phyloP scores from a whole-genome alignment of 192 early-diverging fungal genomes.

The Backusella parvicylindrica region DNA sequence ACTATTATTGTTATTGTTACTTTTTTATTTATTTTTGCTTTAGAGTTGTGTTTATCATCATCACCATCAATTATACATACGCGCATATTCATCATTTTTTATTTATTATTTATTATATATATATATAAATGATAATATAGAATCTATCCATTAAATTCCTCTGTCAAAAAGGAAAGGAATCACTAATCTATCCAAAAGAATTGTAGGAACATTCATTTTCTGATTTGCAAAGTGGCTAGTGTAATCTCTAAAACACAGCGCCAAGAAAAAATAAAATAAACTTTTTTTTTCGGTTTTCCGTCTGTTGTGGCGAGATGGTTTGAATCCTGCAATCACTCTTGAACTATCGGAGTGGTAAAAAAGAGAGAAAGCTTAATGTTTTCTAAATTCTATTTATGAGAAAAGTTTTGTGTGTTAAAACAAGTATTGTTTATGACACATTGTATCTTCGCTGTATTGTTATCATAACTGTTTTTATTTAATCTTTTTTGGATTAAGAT shows the following conservation, averaged over 20 bases:
- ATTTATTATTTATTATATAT: background rate
- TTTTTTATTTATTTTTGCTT: background rate
- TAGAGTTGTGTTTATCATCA: background rate
- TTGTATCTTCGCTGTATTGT: background rate
- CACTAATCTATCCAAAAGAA: slow-evolving; percentile 1
- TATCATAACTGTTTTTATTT: background rate
- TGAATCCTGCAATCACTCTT: background rate
- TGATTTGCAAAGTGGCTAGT: slow-evolving; percentile 2
- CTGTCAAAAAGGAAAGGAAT: slow-evolving; percentile 1
- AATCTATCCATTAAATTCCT: slow-evolving; percentile 4
- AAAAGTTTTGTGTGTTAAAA: background rate
- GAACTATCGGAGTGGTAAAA: background rate
- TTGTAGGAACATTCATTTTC: background rate
- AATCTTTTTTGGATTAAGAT: background rate
- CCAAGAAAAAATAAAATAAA: slow-evolving; percentile 1
- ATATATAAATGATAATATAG: background rate
- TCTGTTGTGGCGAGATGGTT: background rate
- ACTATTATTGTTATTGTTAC: background rate
- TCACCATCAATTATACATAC: background rate
- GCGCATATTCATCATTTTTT: background rate
- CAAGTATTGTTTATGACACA: background rate
- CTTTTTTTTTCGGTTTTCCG: background rate
- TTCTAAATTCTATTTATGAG: background rate
- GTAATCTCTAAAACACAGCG: background rate
- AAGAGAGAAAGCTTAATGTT: background rate